Evolutionary conservation across 2,329 filamentous ascomycete species (phyloP), one percentile per base, ranked within the genome.

Genomic region (Sclerotinia borealis): DNA sequence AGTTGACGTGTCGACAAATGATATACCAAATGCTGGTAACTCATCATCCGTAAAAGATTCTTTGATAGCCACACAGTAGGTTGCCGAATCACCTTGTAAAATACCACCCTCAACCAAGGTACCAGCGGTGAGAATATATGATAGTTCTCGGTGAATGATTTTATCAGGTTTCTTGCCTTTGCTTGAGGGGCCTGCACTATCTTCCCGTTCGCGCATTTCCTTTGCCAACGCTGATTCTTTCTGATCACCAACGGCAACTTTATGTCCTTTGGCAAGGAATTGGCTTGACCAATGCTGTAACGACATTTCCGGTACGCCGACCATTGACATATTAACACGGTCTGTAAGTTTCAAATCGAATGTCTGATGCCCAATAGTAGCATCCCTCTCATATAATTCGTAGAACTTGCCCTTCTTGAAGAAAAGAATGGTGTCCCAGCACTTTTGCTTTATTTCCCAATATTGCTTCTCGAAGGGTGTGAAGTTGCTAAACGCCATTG

Each of bases 371-470:
- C 95, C 95, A 63, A 98, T 88, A 0, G 93, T 96, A 6, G 95
- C 95, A 76, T 99, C 95, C 65, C 97, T 96, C 75, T 99, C 95
- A 73, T 98, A 99, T 0, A 99, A 82, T 75, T 99, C 95, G 74
- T 97, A 99, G 77, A 99, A 99, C 72, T 99, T 99, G 72, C 95
- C 95, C 80, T 99, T 99, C 77, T 98, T 99, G 86, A 99, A 99
- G 78, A 99, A 99, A 19, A 99, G 93, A 51, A 99, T 89, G 0
- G 93, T 97, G 69, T 97, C 92, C 90, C 91, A 98, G 68, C 96
- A 91, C 71, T 97, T 97, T 76, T 93, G 90, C 79, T 99, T 99
- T 76, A 99, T 98, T 72, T 96, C 92, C 95, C 95, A 99, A 75
- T 99, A 99, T 74, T 99, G 95, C 76, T 92, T 96, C 77, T 99